These are phyloP conservation scores for Neofusicoccum kwambonambiense DNA, from an alignment of 2,329 filamentous ascomycete genomes.

Conservation along the genomic window DNA sequence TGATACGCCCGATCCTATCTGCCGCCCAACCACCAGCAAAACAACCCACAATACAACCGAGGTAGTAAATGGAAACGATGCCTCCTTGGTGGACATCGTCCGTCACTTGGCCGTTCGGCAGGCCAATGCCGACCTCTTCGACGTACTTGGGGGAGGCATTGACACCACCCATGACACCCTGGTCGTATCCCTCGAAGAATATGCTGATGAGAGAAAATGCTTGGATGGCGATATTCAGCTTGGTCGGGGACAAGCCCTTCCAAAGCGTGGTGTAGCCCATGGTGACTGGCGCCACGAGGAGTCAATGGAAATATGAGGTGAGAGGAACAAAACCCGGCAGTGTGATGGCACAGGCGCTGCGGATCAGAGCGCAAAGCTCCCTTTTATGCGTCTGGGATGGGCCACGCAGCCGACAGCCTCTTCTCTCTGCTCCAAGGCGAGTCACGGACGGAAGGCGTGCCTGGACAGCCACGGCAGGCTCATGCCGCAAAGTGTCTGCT, in stretches of 20 bases:
- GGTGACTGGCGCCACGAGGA: neutral
- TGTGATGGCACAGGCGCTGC: neutral
- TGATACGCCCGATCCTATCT: slow-evolving; percentile 62
- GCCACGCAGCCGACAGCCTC: neutral
- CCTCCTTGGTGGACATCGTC: slow-evolving; percentile 62
- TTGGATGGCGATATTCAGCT: slow-evolving; percentile 43
- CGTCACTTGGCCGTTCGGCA: slow-evolving; percentile 52
- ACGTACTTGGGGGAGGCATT: slow-evolving; percentile 66
- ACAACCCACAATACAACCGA: slow-evolving; percentile 63
- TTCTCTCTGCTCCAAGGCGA: neutral
- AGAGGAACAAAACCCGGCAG: neutral
- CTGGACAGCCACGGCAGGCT: neutral
- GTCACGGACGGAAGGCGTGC: neutral
- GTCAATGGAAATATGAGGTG: neutral
- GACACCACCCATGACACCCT: slow-evolving; percentile 61
- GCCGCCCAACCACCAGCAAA: slow-evolving; percentile 64
- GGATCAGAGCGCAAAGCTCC: neutral
- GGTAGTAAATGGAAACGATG: slow-evolving; percentile 60
- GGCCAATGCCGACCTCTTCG: slow-evolving; percentile 63
- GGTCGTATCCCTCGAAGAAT: slow-evolving; percentile 45
- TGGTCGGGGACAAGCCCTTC: slow-evolving; percentile 43
- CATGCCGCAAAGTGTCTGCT: neutral
- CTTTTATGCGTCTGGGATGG: neutral
- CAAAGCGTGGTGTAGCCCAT: slow-evolving; percentile 45
- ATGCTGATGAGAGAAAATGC: slow-evolving; percentile 32